Conservation (phyloP, 2,329 filamentous ascomycete genomes). For the Pyricularia grisea region DNA sequence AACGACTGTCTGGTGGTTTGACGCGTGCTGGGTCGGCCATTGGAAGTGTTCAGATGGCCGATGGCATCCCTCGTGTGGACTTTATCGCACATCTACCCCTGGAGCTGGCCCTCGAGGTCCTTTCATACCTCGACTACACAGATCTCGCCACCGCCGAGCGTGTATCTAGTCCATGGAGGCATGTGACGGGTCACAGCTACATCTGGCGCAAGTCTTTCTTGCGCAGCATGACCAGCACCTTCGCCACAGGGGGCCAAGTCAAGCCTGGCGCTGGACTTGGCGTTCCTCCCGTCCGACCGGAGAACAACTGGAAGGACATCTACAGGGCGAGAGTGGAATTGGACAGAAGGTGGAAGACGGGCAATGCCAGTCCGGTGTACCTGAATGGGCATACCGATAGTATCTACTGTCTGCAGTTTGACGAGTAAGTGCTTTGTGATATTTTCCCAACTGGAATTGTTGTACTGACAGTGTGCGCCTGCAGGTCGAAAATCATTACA, state of each 20-base stretch:
- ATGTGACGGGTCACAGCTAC: slow-evolving; percentile 40
- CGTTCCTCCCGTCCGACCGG: slow-evolving; percentile 42
- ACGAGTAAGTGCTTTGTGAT: slow-evolving; percentile 57
- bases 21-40: slow-evolving; percentile 13
- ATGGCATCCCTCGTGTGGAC: slow-evolving; percentile 42
- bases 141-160: slow-evolving; percentile 37
- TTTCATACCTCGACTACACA: slow-evolving; percentile 44
- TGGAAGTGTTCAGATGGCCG: slow-evolving; percentile 12
- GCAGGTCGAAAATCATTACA: slow-evolving; percentile 85
- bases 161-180: slow-evolving; percentile 43
- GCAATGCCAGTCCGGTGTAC: slow-evolving; percentile 74
- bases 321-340: slow-evolving; percentile 70
- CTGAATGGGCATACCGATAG: slow-evolving; percentile 90
- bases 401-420: slow-evolving; percentile 96
- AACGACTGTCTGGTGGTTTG: not conserved
- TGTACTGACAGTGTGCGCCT: not conserved
- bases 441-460: not conserved
- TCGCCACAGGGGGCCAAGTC: slow-evolving; percentile 45
- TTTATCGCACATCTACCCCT: slow-evolving; percentile 46
- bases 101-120: slow-evolving; percentile 50
- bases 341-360: slow-evolving; percentile 69
- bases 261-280: slow-evolving; percentile 46
- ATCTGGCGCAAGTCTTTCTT: slow-evolving; percentile 57
- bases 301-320: slow-evolving; percentile 78
- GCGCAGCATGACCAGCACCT: slow-evolving; percentile 49